Percentiles rank a stretch among this genome's conserved stretches.
These are phyloP conservation scores for Trichocladium uniseriatum DNA, from an alignment of 495 filamentous ascomycete genomes.

Conservation along the genomic window DNA sequence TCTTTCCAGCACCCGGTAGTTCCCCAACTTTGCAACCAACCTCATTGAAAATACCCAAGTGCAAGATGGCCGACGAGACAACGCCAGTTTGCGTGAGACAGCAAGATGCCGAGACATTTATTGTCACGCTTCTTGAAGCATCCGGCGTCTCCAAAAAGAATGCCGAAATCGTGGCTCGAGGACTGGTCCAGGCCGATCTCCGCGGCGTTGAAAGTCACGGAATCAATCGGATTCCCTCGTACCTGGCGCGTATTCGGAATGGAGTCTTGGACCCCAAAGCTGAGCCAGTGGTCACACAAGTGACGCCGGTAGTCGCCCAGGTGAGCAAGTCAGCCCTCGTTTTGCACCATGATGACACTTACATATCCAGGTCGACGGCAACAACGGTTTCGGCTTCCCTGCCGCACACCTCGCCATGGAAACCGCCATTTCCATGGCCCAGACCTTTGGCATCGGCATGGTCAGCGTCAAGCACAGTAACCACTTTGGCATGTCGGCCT, in stretches of 20 bases:
- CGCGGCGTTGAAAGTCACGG: constrained; percentile 74
- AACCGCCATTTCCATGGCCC: constrained; percentile 54
- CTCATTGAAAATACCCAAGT: neutral
- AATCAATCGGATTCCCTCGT: constrained; percentile 65
- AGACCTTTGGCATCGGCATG: constrained; percentile 60
- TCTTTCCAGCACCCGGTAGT: too few relatives aligned
- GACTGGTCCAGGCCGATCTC: constrained; percentile 62
- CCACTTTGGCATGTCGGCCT: constrained; percentile 74
- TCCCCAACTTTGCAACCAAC: too few relatives aligned
- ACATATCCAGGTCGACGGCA: constrained; percentile 45
- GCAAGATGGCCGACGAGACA: constrained; percentile 8
- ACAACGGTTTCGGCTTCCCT: constrained; percentile 68
- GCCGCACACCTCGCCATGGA: constrained; percentile 55
- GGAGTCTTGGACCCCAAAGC: constrained; percentile 52
- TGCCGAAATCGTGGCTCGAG: constrained; percentile 50
- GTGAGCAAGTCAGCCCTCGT: constrained; percentile 1
- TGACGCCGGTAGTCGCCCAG: constrained; percentile 57
- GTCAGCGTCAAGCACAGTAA: constrained; percentile 64
- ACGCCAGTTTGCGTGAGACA: constrained; percentile 7
- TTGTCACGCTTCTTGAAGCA: constrained; percentile 38
- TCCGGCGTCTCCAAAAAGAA: constrained; percentile 49
- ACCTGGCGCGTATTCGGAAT: constrained; percentile 58
- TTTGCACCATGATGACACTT: too few relatives aligned
- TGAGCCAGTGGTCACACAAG: constrained; percentile 44
- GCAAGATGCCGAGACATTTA: constrained; percentile 17